Evolutionary conservation across 2,329 filamentous ascomycete species (phyloP), one percentile per base, ranked within the genome.

Genomic region (Colletotrichum chrysophilum): DNA sequence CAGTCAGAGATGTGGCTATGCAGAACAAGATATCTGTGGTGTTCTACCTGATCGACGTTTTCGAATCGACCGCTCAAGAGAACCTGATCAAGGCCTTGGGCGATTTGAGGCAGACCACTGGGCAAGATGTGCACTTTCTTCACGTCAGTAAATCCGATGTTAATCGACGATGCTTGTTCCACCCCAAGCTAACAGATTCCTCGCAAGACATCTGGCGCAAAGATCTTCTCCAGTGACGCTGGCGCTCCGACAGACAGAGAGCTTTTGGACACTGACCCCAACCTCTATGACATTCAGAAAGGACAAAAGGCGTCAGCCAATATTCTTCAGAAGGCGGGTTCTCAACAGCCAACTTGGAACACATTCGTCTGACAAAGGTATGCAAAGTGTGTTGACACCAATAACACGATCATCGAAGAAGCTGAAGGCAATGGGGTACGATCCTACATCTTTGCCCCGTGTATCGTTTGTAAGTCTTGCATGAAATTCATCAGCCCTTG

Each of bases 281-380:
- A 43, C 38, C 38, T 43, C 18, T 43, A 43, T 18, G 38, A n/a
- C 18, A 43, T 43, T 18, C 38, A 43, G 4, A 43, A 43, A 43
- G 4, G 3, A 2, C 18, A 43, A 43, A 43, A 43, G 10, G 38
- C 38, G 16, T 0, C 18, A n/a, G 38, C 9, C 2, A 0, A 10
- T 0, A 43, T 43, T 18, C 38, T 43, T 43, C 38, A 43, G 38
- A 43, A 43, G 38, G 38, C 38, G 1, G 18, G 38, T 43, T n/a
- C 16, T 5, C 0, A n/a, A 3, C 4, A 43, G 38, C 16, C 16
- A 5, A 3, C 16, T 5, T 3, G 3, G 3, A 10, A 43, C 2
- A 43, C 8, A n/a, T 2, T 43, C 1, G 8, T 43, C 38, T 43
- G 18, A n/a, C 18, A 10, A 38, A 34, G 32, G 32, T 34, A 36